phyloP scores from a whole-genome alignment of 2,329 filamentous ascomycete species.

The Seiridium unicorne region DNA sequence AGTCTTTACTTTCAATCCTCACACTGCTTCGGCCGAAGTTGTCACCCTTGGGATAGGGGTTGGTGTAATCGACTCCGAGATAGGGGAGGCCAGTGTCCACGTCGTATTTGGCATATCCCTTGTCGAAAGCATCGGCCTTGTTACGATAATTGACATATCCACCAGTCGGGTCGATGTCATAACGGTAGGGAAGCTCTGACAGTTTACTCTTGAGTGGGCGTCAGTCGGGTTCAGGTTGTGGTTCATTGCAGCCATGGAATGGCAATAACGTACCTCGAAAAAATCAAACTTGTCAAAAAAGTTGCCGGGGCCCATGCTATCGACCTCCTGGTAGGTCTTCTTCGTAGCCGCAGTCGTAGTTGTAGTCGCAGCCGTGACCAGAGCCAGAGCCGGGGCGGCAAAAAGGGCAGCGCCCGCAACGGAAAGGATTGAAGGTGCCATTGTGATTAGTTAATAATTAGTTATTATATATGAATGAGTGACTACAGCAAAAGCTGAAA shows the following conservation, averaged over 20 bases:
- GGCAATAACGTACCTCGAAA: conserved; percentile 25
- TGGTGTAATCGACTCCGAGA: conserved; percentile 33
- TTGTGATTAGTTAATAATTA: conserved; percentile 23
- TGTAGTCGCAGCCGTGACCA: background rate
- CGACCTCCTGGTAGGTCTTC: conserved; percentile 34
- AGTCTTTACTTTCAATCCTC: conserved; percentile 60
- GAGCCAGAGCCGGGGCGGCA: conserved; percentile 28
- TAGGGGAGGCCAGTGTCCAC: conserved; percentile 29
- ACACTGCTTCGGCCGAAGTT: conserved; percentile 51
- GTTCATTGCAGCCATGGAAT: background rate
- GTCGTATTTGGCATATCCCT: conserved; percentile 32
- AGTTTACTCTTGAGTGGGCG: background rate
- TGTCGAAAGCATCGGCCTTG: conserved; percentile 28
- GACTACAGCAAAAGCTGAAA: conserved; percentile 19
- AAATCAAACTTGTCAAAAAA: conserved; percentile 49
- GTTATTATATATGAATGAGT: conserved; percentile 16
- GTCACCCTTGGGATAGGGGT: conserved; percentile 11
- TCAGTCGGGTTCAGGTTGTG: background rate
- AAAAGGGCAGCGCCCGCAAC: conserved; percentile 36
- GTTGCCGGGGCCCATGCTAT: conserved; percentile 39
- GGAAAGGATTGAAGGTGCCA: conserved; percentile 41
- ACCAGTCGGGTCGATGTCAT: conserved; percentile 55
- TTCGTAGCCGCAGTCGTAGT: conserved; percentile 5
- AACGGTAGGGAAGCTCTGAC: background rate
- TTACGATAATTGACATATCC: conserved; percentile 61